A percentile compares a stretch with the other conserved stretches of the same genome.
These are phyloP conservation scores for Xylaria intraflava DNA, from an alignment of 495 filamentous ascomycete species.

Conservation along the genomic window DNA sequence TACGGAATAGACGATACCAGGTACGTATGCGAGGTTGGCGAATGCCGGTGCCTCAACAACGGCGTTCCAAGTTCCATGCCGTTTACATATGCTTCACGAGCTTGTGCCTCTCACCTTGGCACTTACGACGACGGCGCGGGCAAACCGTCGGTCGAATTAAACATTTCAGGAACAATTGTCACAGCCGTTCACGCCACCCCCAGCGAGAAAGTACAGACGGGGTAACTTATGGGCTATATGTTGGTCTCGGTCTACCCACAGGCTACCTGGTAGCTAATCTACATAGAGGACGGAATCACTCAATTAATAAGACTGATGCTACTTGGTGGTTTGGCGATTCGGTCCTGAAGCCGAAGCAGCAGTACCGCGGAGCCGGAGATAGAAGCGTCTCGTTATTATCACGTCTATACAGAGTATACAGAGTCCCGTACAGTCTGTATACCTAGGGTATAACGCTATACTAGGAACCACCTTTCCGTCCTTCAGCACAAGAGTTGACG, in stretches of 20 bases:
- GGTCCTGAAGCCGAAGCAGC: conserved; percentile 4
- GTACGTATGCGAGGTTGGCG: not conserved
- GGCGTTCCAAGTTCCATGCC: not conserved
- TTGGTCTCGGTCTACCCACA: too few relatives aligned
- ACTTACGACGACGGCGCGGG: conserved; percentile 19
- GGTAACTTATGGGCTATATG: too few relatives aligned
- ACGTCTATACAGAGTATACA: too few relatives aligned
- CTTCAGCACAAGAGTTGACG: not conserved
- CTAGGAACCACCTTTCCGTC: too few relatives aligned
- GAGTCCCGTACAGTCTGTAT: too few relatives aligned
- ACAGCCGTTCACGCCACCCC: conserved; percentile 21
- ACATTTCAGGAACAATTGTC: conserved; percentile 16
- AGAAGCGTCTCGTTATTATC: too few relatives aligned
- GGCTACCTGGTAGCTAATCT: too few relatives aligned
- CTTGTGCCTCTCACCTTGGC: not conserved
- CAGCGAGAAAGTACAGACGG: conserved; percentile 14
- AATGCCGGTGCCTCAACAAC: not conserved
- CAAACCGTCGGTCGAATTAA: conserved; percentile 29
- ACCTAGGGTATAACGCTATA: too few relatives aligned
- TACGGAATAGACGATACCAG: too few relatives aligned
- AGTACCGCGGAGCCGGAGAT: conserved; percentile 5
- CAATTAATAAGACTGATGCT: not conserved
- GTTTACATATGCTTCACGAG: not conserved
- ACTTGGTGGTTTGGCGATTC: conserved; percentile 3
- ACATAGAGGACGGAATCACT: conserved; percentile 4